Evolutionary conservation across 2,329 filamentous ascomycete species (phyloP), one percentile per base, ranked within the genome.

Genomic region (Pseudogymnoascus destructans): DNA sequence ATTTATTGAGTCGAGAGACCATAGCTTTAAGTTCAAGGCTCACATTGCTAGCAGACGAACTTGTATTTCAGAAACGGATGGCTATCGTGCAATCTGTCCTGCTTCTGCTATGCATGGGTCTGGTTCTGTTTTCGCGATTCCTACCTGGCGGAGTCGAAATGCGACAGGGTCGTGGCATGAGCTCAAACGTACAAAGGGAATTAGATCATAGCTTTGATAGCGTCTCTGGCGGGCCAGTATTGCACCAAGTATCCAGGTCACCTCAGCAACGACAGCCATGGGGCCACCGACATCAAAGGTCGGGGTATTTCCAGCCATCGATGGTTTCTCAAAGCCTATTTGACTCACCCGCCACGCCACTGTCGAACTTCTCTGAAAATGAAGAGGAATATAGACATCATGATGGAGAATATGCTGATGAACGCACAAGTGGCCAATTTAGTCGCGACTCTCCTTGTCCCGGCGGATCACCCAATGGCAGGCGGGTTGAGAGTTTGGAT

Each of bases 41-140:
- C 38, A 91, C 87, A 59, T 78, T 97, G 30, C 79, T 98, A 9
- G 92, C 92, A n/a, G 92, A 97, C 66, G 93, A 98, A 71, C 81
- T 97, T 21, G 80, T 85, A 33, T 86, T 86, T 64, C 84, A 86
- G 72, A 96, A 96, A 72, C 81, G 92, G 61, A 95, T 97, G 83
- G 88, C 88, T 3, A 93, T 97, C 59, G 81, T 95, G 32, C 93
- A 97, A 70, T 90, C 87, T 49, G 81, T 95, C 4, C 78, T 98
- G 7, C 79, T 97, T 5, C 79, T 97, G 0, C 82, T 92, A 49
- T 95, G 90, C 65, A 80, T 98, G 8, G 84, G 87, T 0, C 78
- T 98, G 1, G 88, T 96, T 19, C 84, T 97, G 35, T 96, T 97
- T 69, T 82, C 80, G 10, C 73, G 80, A 21, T 76, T 78, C 13